Conservation (phyloP, 2,329 filamentous ascomycete species). For the Microdochium nivale region DNA sequence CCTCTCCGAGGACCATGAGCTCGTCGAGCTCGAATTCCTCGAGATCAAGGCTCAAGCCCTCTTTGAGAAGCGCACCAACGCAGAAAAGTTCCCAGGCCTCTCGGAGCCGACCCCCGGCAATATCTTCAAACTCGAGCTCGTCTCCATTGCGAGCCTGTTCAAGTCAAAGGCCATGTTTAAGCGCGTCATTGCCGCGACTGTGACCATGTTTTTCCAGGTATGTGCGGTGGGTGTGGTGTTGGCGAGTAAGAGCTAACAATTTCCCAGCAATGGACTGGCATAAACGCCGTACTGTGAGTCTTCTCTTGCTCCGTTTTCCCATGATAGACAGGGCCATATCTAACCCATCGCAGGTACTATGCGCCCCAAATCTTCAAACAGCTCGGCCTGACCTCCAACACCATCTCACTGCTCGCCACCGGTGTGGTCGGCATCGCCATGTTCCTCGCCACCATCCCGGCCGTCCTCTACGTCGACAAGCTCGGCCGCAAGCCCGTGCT, state of each 20-base stretch:
- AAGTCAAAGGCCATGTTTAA: conserved; percentile 57
- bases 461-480: conserved; percentile 57
- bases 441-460: conserved; percentile 59
- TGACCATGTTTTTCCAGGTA: conserved; percentile 55
- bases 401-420: conserved; percentile 54
- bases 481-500: conserved; percentile 55
- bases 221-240: conserved; percentile 25
- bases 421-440: conserved; percentile 65
- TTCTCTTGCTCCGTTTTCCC: too few species aligned
- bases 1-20: conserved; percentile 52
- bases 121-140: conserved; percentile 59
- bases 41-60: conserved; percentile 73
- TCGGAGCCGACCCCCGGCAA: conserved; percentile 52
- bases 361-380: conserved; percentile 61
- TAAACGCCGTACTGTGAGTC: conserved; percentile 43
- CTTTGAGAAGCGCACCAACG: conserved; percentile 66
- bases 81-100: conserved; percentile 59
- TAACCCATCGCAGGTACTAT: conserved; percentile 38
- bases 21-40: conserved; percentile 69
- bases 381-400: conserved; percentile 47
- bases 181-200: conserved; percentile 53
- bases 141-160: conserved; percentile 58
- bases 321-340: too few species aligned
- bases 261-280: conserved; percentile 25
- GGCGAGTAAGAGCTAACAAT: conserved; percentile 1